A percentile compares a stretch with the other conserved stretches of the same genome.
Evolutionary conservation across 768 basidiomycete species (phyloP).

Genomic region (Suillus brevipes): DNA sequence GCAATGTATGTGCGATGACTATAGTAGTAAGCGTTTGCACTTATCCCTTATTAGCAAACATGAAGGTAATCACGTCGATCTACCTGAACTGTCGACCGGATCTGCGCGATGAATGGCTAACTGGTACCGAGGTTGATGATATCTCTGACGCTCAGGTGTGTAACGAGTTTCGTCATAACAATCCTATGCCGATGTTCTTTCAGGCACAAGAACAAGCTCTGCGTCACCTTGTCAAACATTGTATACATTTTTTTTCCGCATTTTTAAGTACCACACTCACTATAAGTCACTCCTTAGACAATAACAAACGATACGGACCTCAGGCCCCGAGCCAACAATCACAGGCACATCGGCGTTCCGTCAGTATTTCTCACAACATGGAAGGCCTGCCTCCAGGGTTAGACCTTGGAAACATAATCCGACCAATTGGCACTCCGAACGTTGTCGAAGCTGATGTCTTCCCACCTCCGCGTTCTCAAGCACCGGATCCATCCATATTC

Average conservation of each 20-base stretch:
- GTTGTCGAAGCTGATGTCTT: conserved; percentile 88
- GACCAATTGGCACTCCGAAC: conserved; percentile 75
- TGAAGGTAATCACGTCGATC: conserved; percentile 99
- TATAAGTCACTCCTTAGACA: conserved; percentile 53
- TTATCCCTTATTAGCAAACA: conserved; percentile 68
- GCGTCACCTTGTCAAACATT: conserved; percentile 92
- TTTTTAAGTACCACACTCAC: conserved; percentile 3
- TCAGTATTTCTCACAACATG: conserved; percentile 80
- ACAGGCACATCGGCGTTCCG: conserved; percentile 73
- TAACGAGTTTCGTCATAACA: conserved; percentile 9
- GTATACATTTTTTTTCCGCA: conserved; percentile 46
- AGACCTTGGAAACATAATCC: conserved; percentile 72
- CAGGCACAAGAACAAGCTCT: conserved; percentile 95
- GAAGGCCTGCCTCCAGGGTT: conserved; percentile 77
- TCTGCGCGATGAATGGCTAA: conserved; percentile 96
- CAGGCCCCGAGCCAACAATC: conserved; percentile 49
- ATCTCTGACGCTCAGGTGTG: conserved; percentile 86
- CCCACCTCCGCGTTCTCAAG: conserved; percentile 88
- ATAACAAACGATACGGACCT: conserved; percentile 84
- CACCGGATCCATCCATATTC: conserved; percentile 80
- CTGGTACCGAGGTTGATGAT: conserved; percentile 89
- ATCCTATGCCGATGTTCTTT: conserved; percentile 5
- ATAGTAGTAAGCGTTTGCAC: conserved; percentile 5
- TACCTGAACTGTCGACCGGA: conserved; percentile 98
- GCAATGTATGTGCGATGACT: conserved; percentile 62